Evolutionary conservation across 371 early-diverging fungal genomes (phyloP).

Genomic region (Nosema muscidifuracis): DNA sequence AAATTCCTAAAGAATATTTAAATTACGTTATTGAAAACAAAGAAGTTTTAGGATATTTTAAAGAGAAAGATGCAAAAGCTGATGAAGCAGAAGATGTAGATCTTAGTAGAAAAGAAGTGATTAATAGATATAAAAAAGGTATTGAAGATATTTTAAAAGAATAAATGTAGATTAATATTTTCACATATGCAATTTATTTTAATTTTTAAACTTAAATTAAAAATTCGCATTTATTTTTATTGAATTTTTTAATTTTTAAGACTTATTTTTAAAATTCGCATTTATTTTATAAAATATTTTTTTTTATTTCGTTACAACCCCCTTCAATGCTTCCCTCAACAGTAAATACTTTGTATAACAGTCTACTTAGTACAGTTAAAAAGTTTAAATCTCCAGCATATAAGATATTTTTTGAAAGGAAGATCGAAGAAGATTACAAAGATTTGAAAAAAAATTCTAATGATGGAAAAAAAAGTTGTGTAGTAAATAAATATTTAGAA

Average conservation of each 20-base stretch:
- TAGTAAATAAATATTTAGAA: constrained; percentile 29
- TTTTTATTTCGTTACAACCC: constrained; percentile 30
- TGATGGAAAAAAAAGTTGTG: constrained; percentile 21
- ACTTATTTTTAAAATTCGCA: too few species aligned
- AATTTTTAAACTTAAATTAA: too few species aligned
- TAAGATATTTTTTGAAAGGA: constrained; percentile 19
- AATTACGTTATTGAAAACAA: neutral
- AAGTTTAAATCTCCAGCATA: constrained; percentile 46
- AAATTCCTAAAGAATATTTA: neutral
- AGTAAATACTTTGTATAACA: constrained; percentile 14
- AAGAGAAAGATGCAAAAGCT: neutral
- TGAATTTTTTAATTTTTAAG: too few species aligned
- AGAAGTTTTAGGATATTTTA: constrained; percentile 6
- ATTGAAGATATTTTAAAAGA: too few species aligned
- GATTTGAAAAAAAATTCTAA: neutral
- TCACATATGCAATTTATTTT: too few species aligned
- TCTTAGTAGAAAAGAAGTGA: neutral
- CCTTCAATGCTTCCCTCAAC: constrained; percentile 22
- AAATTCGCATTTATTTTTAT: too few species aligned
- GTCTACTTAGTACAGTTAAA: neutral
- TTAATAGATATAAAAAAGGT: neutral
- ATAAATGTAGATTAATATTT: too few species aligned
- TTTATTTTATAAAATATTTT: neutral
- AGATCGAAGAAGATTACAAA: constrained; percentile 25
- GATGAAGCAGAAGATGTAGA: neutral